These are phyloP conservation scores for Hortiboletus flavorubellus DNA, from an alignment of 768 basidiomycete species.

Conservation along the genomic window DNA sequence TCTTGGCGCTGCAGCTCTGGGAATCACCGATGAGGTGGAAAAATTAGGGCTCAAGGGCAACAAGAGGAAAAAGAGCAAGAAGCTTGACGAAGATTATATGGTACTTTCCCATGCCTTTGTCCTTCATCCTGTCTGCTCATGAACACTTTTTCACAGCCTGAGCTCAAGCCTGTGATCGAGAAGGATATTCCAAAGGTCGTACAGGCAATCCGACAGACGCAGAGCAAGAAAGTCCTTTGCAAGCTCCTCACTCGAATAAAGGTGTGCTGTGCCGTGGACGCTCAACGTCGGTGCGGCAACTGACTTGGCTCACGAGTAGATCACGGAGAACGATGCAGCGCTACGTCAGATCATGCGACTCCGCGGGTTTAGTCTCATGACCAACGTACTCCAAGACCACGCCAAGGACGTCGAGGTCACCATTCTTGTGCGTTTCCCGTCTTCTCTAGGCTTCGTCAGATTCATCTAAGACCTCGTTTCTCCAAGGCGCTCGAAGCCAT, in stretches of 20 bases:
- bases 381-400: constrained; percentile 79
- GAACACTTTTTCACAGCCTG: constrained; percentile 50
- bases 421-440: constrained; percentile 51
- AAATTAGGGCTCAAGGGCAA: constrained; percentile 76
- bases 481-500: constrained; percentile 63
- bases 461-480: background rate
- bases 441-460: background rate
- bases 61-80: constrained; percentile 88
- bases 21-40: constrained; percentile 91
- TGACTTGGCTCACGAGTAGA: constrained; percentile 41
- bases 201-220: constrained; percentile 86
- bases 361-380: constrained; percentile 92
- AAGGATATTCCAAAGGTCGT: constrained; percentile 90
- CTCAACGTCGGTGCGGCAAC: background rate
- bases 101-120: constrained; percentile 38
- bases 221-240: constrained; percentile 73
- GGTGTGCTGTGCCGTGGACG: constrained; percentile 37
- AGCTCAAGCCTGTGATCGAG: constrained; percentile 66
- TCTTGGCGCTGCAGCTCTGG: constrained; percentile 58
- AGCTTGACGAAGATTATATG: constrained; percentile 92
- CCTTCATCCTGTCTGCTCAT: background rate
- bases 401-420: constrained; percentile 65
- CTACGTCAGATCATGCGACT: constrained; percentile 85
- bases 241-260: constrained; percentile 85
- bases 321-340: constrained; percentile 78